phyloP scores from a whole-genome alignment of 371 early-diverging fungal species.

The Globomyces sp. region DNA sequence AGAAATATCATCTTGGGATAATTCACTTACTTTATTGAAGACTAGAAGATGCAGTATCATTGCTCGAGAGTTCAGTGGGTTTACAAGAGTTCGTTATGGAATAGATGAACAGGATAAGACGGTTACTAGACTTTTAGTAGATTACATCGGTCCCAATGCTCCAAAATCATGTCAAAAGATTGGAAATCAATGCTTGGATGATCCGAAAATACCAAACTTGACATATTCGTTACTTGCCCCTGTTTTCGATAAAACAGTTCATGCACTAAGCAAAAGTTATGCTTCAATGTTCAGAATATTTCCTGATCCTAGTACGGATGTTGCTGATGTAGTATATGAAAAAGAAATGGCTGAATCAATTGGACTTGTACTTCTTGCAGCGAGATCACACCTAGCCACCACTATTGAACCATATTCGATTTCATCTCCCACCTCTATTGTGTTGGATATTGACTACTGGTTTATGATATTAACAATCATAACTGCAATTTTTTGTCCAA shows the following conservation, averaged over 20 bases:
- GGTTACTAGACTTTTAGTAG: too few species aligned
- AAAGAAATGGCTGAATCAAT: background rate
- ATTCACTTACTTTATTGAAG: too few species aligned
- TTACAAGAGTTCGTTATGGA: background rate
- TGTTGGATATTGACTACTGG: background rate
- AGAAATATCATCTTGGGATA: background rate
- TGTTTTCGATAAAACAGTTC: background rate
- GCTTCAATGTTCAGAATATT: background rate
- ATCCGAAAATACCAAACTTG: background rate
- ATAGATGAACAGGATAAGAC: background rate
- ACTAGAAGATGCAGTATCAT: too few species aligned
- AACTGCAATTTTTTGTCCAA: constrained; percentile 2
- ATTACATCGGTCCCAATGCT: too few species aligned
- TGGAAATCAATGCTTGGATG: background rate
- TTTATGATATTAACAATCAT: constrained; percentile 11
- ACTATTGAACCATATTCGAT: too few species aligned
- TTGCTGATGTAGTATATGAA: background rate
- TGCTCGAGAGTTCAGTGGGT: too few species aligned
- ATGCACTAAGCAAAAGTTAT: background rate
- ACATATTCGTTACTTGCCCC: background rate
- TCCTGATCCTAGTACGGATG: background rate
- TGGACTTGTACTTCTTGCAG: too few species aligned
- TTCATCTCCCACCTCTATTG: too few species aligned
- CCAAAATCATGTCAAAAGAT: background rate
- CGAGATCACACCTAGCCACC: too few species aligned